Percentiles rank a stretch among this genome's conserved stretches.
Evolutionary conservation across 306 rosid species (phyloP).

Genomic region (Cucumis sativus): Cucumber_9930_V3 NC_026655.2:5309001-5309500

Average conservation of each 20-base stretch:
- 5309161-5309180: neutral
- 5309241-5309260: neutral
- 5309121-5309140: slow-evolving; percentile 1
- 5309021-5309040: neutral
- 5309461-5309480: neutral
- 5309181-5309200: neutral
- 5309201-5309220: neutral
- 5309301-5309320: neutral
- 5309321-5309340: neutral
- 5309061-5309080: neutral
- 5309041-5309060: slow-evolving; percentile 1
- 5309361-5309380: neutral
- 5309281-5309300: neutral
- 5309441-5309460: slow-evolving; percentile 9
- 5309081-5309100: neutral
- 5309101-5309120: neutral
- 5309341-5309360: neutral
- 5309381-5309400: neutral
- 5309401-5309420: neutral
- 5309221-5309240: slow-evolving; percentile 2
- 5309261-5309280: neutral
- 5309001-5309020: neutral
- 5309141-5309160: slow-evolving; percentile 18
- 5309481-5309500: neutral
- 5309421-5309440: neutral